Evolutionary conservation across 441 rosid genomes (phyloP), one percentile per base, ranked within the genome.

Genomic region (Erysimum pusillum): DNA sequence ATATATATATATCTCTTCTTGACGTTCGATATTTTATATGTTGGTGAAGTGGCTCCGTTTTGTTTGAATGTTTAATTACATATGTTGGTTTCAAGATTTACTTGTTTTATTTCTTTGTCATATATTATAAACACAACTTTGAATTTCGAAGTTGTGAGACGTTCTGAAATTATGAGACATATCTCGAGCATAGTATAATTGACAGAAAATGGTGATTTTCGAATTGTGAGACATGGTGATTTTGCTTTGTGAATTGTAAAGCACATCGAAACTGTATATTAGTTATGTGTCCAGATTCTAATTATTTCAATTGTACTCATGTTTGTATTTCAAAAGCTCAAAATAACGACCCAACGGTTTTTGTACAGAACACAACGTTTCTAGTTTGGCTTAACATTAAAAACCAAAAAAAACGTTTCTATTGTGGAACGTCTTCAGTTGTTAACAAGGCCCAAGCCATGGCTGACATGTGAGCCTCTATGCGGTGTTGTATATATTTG

Each of bases 181-280:
- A 15, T 15, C 2, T 41, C 52, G 0, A 64, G 6, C 28, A n/a
- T n/a, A 25, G 28, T 1, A 44, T 44, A 28, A 9, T 64, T 46
- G 41, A 32, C 11, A 46, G 25, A 32, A 28, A n/a, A 64, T 39
- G 10, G 67, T 41, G 67, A 39, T 22, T 13, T 41, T 63, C 67
- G 52, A 62, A 62, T 28, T 2, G 36, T 28, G 67, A 25, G 14
- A 25, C 7, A 45, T n/a, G 7, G 51, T 45, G 1, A 14, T 45
- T n/a, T 14, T 45, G 28, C 2, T 25, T 25, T 25, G 28, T 25
- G 28, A 25, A 25, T 25, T 25, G 28, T 25, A 25, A 25, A 3
- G 28, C 28, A 25, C 28, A 25, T 25, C 28, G 28, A 25, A 25
- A 25, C 28, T 25, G 28, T 25, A 25, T 25, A 25, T 25, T 25